Base-by-base conservation (phyloP, 2,329 filamentous ascomycete species). In the Pyricularia grisea region DNA sequence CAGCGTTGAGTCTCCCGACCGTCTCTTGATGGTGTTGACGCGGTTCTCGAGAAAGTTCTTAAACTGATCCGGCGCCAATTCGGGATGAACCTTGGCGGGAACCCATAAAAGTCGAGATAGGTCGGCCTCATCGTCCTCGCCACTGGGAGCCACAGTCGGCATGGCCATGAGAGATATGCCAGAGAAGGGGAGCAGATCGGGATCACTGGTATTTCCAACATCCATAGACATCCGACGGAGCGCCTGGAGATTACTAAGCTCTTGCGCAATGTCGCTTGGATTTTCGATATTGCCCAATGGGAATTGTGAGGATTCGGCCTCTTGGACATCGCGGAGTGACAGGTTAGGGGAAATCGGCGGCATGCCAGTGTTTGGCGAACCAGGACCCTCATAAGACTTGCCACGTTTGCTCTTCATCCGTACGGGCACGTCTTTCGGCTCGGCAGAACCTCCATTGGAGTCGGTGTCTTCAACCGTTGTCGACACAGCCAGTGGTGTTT, bases 151-250 rank as follows among this genome's bases (percentile, higher is more conserved):
- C 71, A 90, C 86, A 23, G 90, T 85, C 2, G 92, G 89, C 80
- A 92, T 90, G 61, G 90, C 87, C 75, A 91, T 86, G 58, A 89
- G 80, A 5, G 85, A 85, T 76, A 88, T 83, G 67, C 83, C 83
- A 68, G 87, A 86, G 75, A 91, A 92, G 2, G 90, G 90, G 17
- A 92, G 89, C 72, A 96, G 83, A 77, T 96, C 92, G 0, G 92
- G 89, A 73, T 91, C 88, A 71, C 84, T 86, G 64, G 82, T 86
- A 72, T 87, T 97, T 81, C 81, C 88, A 73, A 97, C 92, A 77
- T 96, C 94, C 93, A 97, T 97, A 25, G 94, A 97, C 89, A 97
- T 92, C 72, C 94, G 88, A 73, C 94, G 88, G 71, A 97, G 86
- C 2, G 94, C 94, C 78, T 97, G 93, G 71, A 97, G 81, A 76